Evolutionary conservation across 768 basidiomycete genomes (phyloP), one percentile per base, ranked within the genome.

Genomic region (Boletus pseudo-olivaceus): DNA sequence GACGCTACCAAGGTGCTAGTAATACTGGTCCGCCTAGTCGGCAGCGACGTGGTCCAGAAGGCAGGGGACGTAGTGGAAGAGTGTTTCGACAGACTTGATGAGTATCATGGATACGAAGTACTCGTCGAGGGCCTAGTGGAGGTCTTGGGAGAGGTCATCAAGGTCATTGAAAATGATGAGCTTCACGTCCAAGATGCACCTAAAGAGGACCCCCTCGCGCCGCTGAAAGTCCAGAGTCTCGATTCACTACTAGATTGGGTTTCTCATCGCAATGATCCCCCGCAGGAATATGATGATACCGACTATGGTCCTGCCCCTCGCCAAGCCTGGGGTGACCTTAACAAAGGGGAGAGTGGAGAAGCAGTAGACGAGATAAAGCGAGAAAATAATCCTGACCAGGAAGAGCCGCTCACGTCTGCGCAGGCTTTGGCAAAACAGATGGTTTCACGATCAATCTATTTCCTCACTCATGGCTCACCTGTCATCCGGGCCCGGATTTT

Each of bases 31-130:
- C 85, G 88, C 9, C 77, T 98, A 12, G 90, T 96, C 7, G 96
- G 97, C 0, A 77, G 78, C 29, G 88, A 90, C 51, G 84, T 98
- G 32, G 91, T 98, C 0, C 85, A 90, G 43, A 85, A 85, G 61
- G 94, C 97, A 8, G 85, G 88, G 14, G 97, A 98, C 68, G 85
- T 98, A 10, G 93, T 98, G 10, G 96, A 97, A 69, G 95, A 97
- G 69, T 95, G 96, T 56, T 98, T 98, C 61, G 96, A 98, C 70
- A 84, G 94, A 29, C 76, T 98, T 19, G 97, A 98, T 63, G 93
- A 97, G 59, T 98, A 83, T 67, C 96, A 98, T 68, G 96, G 94
- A 14, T 98, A 99, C 71, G 83, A 85, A 20, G 67, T 85, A 27
- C 73, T 98, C 20, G 90, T 95, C 2, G 90, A 93, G 57, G 90